phyloP scores from a whole-genome alignment of 345 rosid species.

The Bruguiera sexangula region DNA sequence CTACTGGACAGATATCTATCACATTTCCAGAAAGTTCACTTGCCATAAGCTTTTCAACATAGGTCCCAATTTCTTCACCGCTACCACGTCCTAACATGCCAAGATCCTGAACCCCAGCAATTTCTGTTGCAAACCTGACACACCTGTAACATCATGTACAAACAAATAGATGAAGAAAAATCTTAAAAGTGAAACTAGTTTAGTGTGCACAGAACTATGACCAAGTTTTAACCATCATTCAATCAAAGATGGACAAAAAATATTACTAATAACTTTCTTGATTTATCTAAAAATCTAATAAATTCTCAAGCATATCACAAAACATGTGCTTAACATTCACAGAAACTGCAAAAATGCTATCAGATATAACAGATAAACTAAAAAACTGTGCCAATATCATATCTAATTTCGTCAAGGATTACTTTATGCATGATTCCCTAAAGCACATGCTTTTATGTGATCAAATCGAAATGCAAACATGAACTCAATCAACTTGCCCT shows the following conservation, averaged over 20 bases:
- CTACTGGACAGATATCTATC: conserved; percentile 97
- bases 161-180: conserved; percentile 8
- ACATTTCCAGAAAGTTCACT: conserved; percentile 99
- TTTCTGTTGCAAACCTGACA: conserved; percentile 94
- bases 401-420: too few species aligned
- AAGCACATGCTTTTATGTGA: not conserved
- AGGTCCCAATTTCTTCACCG: conserved; percentile 99
- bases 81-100: conserved; percentile 99
- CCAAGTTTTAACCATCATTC: not conserved
- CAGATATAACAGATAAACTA: too few species aligned
- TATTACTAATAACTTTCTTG: not conserved
- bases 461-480: not conserved
- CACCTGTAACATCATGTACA: conserved; percentile 48
- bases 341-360: not conserved
- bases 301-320: too few species aligned
- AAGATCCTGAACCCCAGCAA: conserved; percentile 99
- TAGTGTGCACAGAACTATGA: not conserved
- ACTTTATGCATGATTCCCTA: not conserved
- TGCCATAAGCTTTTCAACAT: conserved; percentile 97
- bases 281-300: too few species aligned
- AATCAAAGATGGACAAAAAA: not conserved
- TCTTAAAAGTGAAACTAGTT: not conserved
- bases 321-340: not conserved
- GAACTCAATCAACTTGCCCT: not conserved
- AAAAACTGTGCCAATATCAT: too few species aligned